Percentiles rank a stretch among this genome's conserved stretches.
Conservation (phyloP, 495 filamentous ascomycete genomes). For the Tetracladium setigerum region DNA sequence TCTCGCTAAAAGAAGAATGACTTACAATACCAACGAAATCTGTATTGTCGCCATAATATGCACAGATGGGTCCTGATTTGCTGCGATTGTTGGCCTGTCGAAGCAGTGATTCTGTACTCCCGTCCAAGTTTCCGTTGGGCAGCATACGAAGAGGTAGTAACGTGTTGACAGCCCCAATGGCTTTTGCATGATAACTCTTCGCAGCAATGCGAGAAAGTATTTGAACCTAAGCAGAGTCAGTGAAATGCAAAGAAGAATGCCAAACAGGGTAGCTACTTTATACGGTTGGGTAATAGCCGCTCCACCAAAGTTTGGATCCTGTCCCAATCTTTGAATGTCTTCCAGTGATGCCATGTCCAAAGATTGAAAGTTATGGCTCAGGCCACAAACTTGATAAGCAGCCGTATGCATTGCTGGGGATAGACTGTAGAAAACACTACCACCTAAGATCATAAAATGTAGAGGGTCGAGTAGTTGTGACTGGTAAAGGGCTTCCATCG, state of each 20-base stretch:
- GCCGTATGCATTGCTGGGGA: conserved; percentile 77
- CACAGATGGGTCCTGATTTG: conserved; percentile 53
- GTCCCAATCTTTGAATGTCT: conserved; percentile 52
- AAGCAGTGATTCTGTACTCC: conserved; percentile 56
- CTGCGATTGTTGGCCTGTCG: conserved; percentile 55
- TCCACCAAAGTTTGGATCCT: conserved; percentile 63
- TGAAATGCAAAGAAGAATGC: too few relatives aligned
- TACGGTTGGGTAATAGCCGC: conserved; percentile 67
- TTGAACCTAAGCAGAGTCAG: conserved; percentile 12
- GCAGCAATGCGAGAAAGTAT: conserved; percentile 60
- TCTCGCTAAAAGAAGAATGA: conserved; percentile 21
- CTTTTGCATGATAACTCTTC: conserved; percentile 67
- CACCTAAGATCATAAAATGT: conserved; percentile 68
- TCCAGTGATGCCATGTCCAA: conserved; percentile 57
- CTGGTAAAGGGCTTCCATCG: conserved; percentile 46
- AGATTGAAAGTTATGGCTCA: conserved; percentile 65
- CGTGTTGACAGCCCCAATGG: conserved; percentile 77
- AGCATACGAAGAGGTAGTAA: conserved; percentile 64
- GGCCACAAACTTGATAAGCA: conserved; percentile 60
- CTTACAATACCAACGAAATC: conserved; percentile 67
- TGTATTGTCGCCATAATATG: conserved; percentile 78
- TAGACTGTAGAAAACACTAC: conserved; percentile 65
- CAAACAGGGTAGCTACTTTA: conserved; percentile 40
- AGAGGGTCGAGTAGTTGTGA: conserved; percentile 56
- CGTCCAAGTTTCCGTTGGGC: conserved; percentile 34